Percentiles rank a stretch among this genome's conserved stretches.
Evolutionary conservation across 177 flowering plant genomes (phyloP).

Genomic region (Vitis hybrid): DNA sequence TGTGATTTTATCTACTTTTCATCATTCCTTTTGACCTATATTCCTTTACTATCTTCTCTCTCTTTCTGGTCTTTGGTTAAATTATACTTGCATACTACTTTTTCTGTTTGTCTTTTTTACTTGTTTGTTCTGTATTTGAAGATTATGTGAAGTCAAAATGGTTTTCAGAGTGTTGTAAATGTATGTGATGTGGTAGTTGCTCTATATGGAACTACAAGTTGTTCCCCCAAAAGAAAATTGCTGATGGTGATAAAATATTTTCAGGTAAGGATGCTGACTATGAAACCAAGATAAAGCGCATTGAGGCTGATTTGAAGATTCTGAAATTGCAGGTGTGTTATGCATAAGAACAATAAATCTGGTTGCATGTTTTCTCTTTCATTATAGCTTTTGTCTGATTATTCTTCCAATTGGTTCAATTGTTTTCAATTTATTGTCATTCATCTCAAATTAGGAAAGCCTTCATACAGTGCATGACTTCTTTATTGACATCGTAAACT

Average conservation of each 20-base stretch:
- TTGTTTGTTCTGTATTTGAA: too few relatives aligned
- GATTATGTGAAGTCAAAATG: too few relatives aligned
- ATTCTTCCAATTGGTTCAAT: not conserved
- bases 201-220: not conserved
- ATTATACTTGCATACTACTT: too few relatives aligned
- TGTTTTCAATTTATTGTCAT: not conserved
- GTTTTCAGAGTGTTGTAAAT: too few relatives aligned
- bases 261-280: slow-evolving; percentile 56
- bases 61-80: not conserved
- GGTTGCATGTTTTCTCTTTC: not conserved
- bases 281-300: slow-evolving; percentile 52
- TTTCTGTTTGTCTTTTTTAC: too few relatives aligned
- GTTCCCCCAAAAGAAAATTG: not conserved
- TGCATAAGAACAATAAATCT: not conserved
- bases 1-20: not conserved
- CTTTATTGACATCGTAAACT: too few relatives aligned
- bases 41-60: not conserved
- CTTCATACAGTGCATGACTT: too few relatives aligned
- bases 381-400: not conserved
- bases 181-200: too few relatives aligned
- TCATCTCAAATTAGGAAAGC: too few relatives aligned
- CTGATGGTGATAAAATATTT: not conserved
- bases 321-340: slow-evolving; percentile 70
- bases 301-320: slow-evolving; percentile 83
- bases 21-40: not conserved